Conservation (phyloP, 352 stramenopile genomes). For the Globisporangium cylindrosporum region DNA sequence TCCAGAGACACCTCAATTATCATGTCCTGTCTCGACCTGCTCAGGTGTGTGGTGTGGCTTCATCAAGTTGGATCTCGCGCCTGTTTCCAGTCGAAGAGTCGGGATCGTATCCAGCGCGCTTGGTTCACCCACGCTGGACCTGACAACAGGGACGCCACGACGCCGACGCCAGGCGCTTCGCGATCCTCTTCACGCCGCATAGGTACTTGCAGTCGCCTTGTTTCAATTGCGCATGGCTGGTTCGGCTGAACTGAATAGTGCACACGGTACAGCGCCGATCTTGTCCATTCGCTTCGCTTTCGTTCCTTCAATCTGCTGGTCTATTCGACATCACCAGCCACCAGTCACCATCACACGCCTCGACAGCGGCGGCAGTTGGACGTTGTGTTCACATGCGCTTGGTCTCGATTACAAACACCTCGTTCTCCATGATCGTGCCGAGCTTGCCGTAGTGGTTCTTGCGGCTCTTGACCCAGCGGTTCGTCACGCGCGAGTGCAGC, state of each 20-base stretch:
- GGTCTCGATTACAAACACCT: conserved; percentile 59
- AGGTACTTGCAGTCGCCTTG: background rate
- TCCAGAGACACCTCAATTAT: background rate
- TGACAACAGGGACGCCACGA: background rate
- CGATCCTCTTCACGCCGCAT: background rate
- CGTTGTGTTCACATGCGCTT: conserved; percentile 50
- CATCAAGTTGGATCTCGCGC: background rate
- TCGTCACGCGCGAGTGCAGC: conserved; percentile 48
- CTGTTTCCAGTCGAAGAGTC: background rate
- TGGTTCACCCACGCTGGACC: background rate
- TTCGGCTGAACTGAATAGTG: background rate
- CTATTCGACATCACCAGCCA: background rate
- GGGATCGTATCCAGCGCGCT: background rate
- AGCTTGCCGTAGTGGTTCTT: conserved; percentile 65
- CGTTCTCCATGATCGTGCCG: conserved; percentile 66
- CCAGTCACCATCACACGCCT: background rate
- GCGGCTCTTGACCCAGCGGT: conserved; percentile 57
- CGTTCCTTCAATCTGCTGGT: background rate
- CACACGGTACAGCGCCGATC: background rate
- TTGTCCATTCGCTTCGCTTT: background rate
- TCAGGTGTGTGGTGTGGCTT: background rate
- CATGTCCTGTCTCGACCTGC: background rate
- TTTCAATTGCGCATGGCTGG: background rate
- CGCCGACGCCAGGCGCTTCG: background rate
- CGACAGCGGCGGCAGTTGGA: background rate